Evolutionary conservation across 73 alveolate genomes (phyloP).

Genomic region (Stentor coeruleus): DNA sequence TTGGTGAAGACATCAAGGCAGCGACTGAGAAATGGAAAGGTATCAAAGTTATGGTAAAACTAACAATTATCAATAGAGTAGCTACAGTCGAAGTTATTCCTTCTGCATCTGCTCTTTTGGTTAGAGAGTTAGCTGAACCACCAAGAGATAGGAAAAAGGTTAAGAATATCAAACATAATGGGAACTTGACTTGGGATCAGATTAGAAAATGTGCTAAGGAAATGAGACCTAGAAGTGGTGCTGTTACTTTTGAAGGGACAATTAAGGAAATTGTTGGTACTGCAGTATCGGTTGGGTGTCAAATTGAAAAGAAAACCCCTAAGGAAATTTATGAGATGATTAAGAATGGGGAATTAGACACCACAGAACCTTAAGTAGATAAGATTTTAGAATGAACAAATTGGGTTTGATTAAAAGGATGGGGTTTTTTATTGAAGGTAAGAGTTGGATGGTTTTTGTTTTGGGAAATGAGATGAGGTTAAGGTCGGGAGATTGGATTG

Average conservation of each 20-base stretch:
- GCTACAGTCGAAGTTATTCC: slow-evolving; percentile 68
- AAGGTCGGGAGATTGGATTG: too few relatives aligned
- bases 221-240: background rate
- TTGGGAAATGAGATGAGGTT: too few relatives aligned
- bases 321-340: too few relatives aligned
- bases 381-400: too few relatives aligned
- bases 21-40: slow-evolving; percentile 62
- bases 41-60: slow-evolving; percentile 65
- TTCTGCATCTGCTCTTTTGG: slow-evolving; percentile 72
- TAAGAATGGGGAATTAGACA: too few relatives aligned
- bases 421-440: too few relatives aligned
- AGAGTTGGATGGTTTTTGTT: too few relatives aligned
- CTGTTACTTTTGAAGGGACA: background rate
- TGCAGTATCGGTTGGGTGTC: too few relatives aligned
- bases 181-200: too few relatives aligned
- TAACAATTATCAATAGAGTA: slow-evolving; percentile 64
- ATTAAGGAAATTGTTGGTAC: slow-evolving; percentile 40
- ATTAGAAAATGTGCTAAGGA: background rate
- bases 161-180: slow-evolving; percentile 39
- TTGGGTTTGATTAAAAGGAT: too few relatives aligned
- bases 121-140: slow-evolving; percentile 66
- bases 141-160: slow-evolving; percentile 39
- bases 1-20: slow-evolving; percentile 58
- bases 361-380: too few relatives aligned
- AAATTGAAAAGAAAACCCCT: too few relatives aligned